phyloP scores from a whole-genome alignment of 2,329 filamentous ascomycete species.

The Zarea fungicola region DNA sequence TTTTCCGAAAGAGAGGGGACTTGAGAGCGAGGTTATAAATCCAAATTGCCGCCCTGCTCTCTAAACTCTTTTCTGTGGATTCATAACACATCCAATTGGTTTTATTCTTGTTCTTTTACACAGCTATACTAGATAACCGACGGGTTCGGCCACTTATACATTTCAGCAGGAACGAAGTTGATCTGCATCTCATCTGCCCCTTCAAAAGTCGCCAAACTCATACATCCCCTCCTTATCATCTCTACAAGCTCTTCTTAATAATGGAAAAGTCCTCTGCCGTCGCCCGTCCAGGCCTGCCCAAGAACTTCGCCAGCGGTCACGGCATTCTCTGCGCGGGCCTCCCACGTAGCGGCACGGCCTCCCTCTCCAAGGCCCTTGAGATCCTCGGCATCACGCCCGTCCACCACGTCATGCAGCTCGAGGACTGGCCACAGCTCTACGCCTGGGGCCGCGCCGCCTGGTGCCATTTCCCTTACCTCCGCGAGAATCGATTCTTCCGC shows the following conservation, averaged over 20 bases:
- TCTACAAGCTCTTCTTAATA: not conserved
- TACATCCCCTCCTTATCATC: too few species aligned
- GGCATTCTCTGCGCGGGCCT: conserved; percentile 13
- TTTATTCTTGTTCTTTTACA: too few species aligned
- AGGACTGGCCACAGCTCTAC: conserved; percentile 10
- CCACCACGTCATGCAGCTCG: conserved; percentile 11
- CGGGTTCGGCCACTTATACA: too few species aligned
- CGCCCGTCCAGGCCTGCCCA: not conserved
- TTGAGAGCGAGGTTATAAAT: too few species aligned
- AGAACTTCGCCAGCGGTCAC: conserved; percentile 10
- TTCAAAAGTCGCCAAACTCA: too few species aligned
- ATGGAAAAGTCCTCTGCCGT: conserved; percentile 2
- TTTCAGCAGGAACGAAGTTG: too few species aligned
- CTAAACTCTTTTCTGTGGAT: too few species aligned
- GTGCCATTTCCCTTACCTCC: conserved; percentile 12
- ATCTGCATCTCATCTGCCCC: too few species aligned
- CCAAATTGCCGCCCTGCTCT: too few species aligned
- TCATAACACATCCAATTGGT: too few species aligned
- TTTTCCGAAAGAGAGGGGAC: too few species aligned
- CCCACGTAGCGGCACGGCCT: conserved; percentile 11
- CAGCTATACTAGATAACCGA: too few species aligned
- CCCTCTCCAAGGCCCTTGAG: conserved; percentile 6
- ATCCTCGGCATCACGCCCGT: conserved; percentile 9
- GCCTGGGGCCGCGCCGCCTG: conserved; percentile 12
- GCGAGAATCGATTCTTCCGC: conserved; percentile 7